A percentile compares a stretch with the other conserved stretches of the same genome.
phyloP scores from a whole-genome alignment of 2,329 filamentous ascomycete genomes.

The Pezicula radicicola region DNA sequence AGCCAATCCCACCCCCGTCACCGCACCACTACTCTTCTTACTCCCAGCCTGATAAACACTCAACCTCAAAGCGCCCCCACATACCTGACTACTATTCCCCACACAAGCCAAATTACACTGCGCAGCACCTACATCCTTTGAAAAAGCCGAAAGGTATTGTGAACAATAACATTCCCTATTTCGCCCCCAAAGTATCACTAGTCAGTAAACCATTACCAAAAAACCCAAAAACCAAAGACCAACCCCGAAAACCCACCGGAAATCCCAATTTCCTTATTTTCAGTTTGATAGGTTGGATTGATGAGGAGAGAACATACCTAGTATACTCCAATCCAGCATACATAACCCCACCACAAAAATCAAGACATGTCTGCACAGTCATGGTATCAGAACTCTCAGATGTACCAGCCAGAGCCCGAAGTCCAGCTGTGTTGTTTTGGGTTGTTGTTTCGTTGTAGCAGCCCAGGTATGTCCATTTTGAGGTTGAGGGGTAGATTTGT shows the following conservation, averaged over 20 bases:
- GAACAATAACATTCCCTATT: constrained; percentile 59
- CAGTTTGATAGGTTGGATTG: not conserved
- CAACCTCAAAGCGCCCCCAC: constrained; percentile 50
- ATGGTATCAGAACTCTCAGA: constrained; percentile 15
- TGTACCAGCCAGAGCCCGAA: constrained; percentile 14
- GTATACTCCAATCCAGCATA: constrained; percentile 27
- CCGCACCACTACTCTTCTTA: constrained; percentile 14
- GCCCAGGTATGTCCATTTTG: constrained; percentile 28
- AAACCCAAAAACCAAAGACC: not conserved
- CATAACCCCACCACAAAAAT: constrained; percentile 12
- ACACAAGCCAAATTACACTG: constrained; percentile 51
- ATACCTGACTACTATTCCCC: constrained; percentile 48
- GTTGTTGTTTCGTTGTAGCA: constrained; percentile 37
- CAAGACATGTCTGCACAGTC: constrained; percentile 20
- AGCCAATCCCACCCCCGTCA: constrained; percentile 8
- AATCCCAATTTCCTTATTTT: not conserved
- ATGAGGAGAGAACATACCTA: constrained; percentile 13
- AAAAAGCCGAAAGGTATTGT: constrained; percentile 43
- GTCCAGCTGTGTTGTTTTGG: constrained; percentile 15
- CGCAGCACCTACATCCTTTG: constrained; percentile 41
- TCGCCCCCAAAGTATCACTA: not conserved
- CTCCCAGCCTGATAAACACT: constrained; percentile 36
- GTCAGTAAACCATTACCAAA: not conserved
- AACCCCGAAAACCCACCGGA: too few species aligned
- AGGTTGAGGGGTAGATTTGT: constrained; percentile 11